Evolutionary conservation across 306 rosid genomes (phyloP), one percentile per base, ranked within the genome.

Genomic region (Quercus variabilis): DNA sequence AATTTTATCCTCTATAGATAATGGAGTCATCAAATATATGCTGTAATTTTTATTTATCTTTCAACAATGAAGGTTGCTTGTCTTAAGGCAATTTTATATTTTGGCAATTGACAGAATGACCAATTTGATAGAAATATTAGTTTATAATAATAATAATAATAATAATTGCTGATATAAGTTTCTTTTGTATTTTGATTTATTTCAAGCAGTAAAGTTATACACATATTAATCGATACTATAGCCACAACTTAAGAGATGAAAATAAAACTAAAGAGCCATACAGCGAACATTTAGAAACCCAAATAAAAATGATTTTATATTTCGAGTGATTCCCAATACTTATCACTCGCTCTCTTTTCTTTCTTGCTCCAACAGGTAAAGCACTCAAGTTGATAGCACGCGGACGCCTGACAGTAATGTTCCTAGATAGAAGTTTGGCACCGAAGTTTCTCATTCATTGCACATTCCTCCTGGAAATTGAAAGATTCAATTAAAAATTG

Each of bases 381-480:
- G 35, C 54, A 31, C 17, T 25, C 43, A 13, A 9, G 9, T 3
- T 1, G 25, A 52, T 51, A 68, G 43, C 64, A 73, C 10, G 69
- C 55, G 55, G 46, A 80, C 79, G 33, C 18, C 82, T 73, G 64
- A 26, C 71, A 78, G 62, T 74, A 74, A 69, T 65, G 80, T 55
- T 73, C 75, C 85, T 78, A 86, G 20, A 56, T 18, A 56, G 79
- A 85, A 84, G 73, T 77, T 70, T 55, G 80, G 79, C 86, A 33
- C 58, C 46, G 74, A 41, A 86, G 85, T 80, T 71, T 80, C 78
- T 91, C 90, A 33, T 90, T 86, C 84, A 85, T 86, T 31, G 87
- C 76, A 73, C 91, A 86, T 85, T 91, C 88, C 80, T 83, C 96
- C 99, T 95, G 92, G 38, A 77, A 56, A 85, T 80, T 59, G 18